Percentiles rank a stretch among this genome's conserved stretches.
These are phyloP conservation scores for Rhizopus stolonifer DNA, from an alignment of 371 early-diverging fungal species.

Conservation along the genomic window DNA sequence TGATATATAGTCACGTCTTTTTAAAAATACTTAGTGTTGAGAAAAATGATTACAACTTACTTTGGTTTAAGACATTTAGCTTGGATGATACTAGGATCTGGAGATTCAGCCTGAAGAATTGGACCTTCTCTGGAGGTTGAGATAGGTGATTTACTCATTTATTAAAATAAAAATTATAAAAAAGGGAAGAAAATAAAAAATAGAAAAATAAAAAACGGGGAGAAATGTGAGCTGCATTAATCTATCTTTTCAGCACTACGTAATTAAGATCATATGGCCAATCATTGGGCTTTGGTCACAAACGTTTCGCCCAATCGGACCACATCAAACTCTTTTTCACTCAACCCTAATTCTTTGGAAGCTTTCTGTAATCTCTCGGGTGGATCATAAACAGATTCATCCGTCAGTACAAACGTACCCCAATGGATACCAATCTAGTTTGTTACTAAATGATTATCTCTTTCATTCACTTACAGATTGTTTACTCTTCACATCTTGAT, in stretches of 20 bases:
- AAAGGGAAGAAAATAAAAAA: no score
- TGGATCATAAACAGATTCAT: slow-evolving; percentile 59
- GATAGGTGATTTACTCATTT: neutral
- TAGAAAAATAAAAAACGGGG: neutral
- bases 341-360: slow-evolving; percentile 51
- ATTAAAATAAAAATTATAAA: neutral
- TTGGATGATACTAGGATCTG: slow-evolving; percentile 30
- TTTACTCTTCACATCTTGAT: slow-evolving; percentile 66
- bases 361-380: slow-evolving; percentile 51
- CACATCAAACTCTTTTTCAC: slow-evolving; percentile 47
- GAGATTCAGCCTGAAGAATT: slow-evolving; percentile 32
- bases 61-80: slow-evolving; percentile 15
- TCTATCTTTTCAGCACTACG: neutral
- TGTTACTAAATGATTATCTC: neutral
- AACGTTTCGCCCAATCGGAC: slow-evolving; percentile 62
- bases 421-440: slow-evolving; percentile 37
- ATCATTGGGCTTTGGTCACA: neutral
- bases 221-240: slow-evolving; percentile 1
- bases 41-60: slow-evolving; percentile 2
- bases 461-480: slow-evolving; percentile 51
- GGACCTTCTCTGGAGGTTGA: neutral
- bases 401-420: slow-evolving; percentile 52
- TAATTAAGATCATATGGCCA: neutral
- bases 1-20: slow-evolving; percentile 30
- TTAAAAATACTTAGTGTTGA: slow-evolving; percentile 1